phyloP scores from a whole-genome alignment of 805 yeast genomes.

The Teunomyces pallodes region DNA sequence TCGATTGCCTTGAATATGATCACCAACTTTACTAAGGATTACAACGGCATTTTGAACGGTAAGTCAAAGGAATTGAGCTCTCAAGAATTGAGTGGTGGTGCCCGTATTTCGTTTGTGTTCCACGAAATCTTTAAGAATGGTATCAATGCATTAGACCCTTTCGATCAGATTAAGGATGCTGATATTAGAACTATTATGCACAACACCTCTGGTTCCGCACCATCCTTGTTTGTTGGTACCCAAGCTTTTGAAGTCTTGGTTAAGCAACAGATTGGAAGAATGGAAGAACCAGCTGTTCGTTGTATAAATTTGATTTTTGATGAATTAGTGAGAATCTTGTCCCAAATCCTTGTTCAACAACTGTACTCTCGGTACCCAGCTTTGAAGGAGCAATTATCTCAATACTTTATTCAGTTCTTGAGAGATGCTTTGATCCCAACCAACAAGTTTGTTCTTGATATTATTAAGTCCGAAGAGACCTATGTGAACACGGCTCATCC shows the following conservation, averaged over 20 bases:
- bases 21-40: constrained; percentile 89
- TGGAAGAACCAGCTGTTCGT: constrained; percentile 89
- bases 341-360: constrained; percentile 74
- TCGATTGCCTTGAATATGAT: constrained; percentile 87
- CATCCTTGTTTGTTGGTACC: constrained; percentile 94
- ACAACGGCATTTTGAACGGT: constrained; percentile 87
- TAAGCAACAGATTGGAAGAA: constrained; percentile 60
- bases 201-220: constrained; percentile 93
- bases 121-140: constrained; percentile 96
- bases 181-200: constrained; percentile 97
- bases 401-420: constrained; percentile 73
- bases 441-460: constrained; percentile 76
- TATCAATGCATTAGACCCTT: constrained; percentile 87
- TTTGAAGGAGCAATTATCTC: constrained; percentile 81
- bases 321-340: constrained; percentile 86
- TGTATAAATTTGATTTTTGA: constrained; percentile 90
- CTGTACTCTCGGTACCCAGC: constrained; percentile 87
- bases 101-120: constrained; percentile 94
- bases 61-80: constrained; percentile 86
- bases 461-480: constrained; percentile 83
- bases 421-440: constrained; percentile 83
- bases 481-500: constrained; percentile 98
- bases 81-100: constrained; percentile 94
- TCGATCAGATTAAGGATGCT: constrained; percentile 91
- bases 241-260: constrained; percentile 85